Percentiles rank a stretch among this genome's conserved stretches.
These are phyloP conservation scores for Colletotrichum tropicicola DNA, from an alignment of 2,329 filamentous ascomycete genomes.

Conservation along the genomic window DNA sequence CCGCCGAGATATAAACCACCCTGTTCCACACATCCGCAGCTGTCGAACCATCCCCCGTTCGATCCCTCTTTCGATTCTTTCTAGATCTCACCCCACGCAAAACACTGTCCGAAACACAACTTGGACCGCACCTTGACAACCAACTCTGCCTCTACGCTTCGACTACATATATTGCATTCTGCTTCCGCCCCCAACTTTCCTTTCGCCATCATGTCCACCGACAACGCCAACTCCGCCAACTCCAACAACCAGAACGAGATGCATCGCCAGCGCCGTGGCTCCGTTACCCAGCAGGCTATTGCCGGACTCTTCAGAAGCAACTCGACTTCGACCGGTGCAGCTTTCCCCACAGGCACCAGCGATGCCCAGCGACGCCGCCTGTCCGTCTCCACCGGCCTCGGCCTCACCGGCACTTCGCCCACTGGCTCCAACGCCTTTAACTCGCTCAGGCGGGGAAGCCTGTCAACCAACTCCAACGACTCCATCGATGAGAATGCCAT, in stretches of 20 bases:
- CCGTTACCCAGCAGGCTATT: constrained; percentile 65
- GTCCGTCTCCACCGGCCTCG: constrained; percentile 79
- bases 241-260: constrained; percentile 30
- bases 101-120: constrained; percentile 16
- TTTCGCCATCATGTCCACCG: constrained; percentile 28
- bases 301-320: constrained; percentile 68
- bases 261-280: constrained; percentile 58
- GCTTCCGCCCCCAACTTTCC: not conserved
- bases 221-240: constrained; percentile 19
- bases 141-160: not conserved
- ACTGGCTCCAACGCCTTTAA: constrained; percentile 60
- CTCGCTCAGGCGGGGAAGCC: constrained; percentile 68
- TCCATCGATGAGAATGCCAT: constrained; percentile 77
- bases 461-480: constrained; percentile 70
- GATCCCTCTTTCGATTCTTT: constrained; percentile 30
- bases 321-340: constrained; percentile 55
- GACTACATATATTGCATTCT: constrained; percentile 13
- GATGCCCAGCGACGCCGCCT: constrained; percentile 73
- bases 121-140: not conserved
- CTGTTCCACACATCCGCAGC: constrained; percentile 13
- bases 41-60: constrained; percentile 29
- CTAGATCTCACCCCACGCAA: constrained; percentile 26
- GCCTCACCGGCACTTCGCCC: constrained; percentile 77
- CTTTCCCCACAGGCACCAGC: constrained; percentile 52
- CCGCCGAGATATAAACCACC: constrained; percentile 25